A percentile compares a stretch with the other conserved stretches of the same genome.
Evolutionary conservation across 768 basidiomycete species (phyloP).

Genomic region (Amanita muscaria): DNA sequence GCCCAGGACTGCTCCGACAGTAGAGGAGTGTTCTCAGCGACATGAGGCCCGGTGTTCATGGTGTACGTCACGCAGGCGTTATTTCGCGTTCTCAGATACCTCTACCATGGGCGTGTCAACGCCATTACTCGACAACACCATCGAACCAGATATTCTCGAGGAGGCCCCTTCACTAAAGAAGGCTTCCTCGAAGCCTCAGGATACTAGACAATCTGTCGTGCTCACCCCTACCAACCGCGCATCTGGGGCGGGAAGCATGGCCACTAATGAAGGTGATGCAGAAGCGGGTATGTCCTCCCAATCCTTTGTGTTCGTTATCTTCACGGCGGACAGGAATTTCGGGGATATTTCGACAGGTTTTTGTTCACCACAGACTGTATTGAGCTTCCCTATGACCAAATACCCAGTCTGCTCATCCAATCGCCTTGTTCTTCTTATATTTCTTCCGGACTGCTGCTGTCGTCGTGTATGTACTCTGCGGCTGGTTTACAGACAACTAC

Average conservation of each 20-base stretch:
- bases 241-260: constrained; percentile 30
- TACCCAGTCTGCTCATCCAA: constrained; percentile 69
- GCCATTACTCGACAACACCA: constrained; percentile 68
- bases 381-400: constrained; percentile 2
- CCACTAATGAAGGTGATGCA: constrained; percentile 53
- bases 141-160: constrained; percentile 74
- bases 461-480: constrained; percentile 87
- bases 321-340: constrained; percentile 41
- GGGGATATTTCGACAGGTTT: constrained; percentile 72
- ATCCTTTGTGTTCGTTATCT: constrained; percentile 1
- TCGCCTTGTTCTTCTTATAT: constrained; percentile 82
- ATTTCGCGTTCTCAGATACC: neutral
- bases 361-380: constrained; percentile 1
- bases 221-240: constrained; percentile 45
- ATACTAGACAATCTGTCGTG: constrained; percentile 37
- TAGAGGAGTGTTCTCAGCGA: constrained; percentile 2
- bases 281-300: constrained; percentile 54
- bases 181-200: constrained; percentile 19
- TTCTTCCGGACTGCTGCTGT: constrained; percentile 86
- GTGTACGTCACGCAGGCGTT: neutral
- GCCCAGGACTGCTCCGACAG: constrained; percentile 6
- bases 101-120: constrained; percentile 48
- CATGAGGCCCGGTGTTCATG: neutral
- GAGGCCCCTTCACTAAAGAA: constrained; percentile 29
- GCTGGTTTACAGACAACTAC: constrained; percentile 83